These are phyloP conservation scores for Chrysanthemum makinoi DNA, from an alignment of 129 eudicot genomes.

Conservation along the genomic window DNA sequence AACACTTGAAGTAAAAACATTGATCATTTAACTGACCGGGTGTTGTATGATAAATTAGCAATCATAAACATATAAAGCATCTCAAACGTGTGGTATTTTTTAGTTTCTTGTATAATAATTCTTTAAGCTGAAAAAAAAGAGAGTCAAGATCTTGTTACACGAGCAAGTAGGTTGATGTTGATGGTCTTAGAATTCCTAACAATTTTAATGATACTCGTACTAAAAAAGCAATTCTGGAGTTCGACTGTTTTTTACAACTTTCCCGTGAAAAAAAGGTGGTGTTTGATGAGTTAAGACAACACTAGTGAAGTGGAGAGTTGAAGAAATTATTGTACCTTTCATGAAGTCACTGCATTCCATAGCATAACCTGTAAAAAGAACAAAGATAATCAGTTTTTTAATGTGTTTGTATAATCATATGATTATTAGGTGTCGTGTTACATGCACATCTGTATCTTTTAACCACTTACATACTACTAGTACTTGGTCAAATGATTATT, in stretches of 20 bases:
- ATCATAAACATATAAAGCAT: not conserved
- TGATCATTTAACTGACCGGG: too few species aligned
- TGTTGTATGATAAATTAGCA: too few species aligned
- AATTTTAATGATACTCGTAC: not conserved
- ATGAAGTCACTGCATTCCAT: conserved; percentile 98
- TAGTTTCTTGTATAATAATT: not conserved
- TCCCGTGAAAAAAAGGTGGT: conserved; percentile 5
- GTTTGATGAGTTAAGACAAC: too few species aligned
- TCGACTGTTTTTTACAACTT: not conserved
- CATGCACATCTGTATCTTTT: too few species aligned
- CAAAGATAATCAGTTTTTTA: not conserved
- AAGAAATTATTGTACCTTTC: conserved; percentile 57
- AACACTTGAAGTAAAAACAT: not conserved
- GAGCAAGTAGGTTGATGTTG: conserved; percentile 15
- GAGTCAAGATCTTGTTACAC: conserved; percentile 14
- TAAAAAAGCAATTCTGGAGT: not conserved
- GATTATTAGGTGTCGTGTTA: too few species aligned
- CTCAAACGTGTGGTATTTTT: not conserved
- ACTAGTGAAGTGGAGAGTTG: not conserved
- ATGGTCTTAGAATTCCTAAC: not conserved
- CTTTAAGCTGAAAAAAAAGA: not conserved
- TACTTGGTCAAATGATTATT: too few species aligned
- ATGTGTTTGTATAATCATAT: too few species aligned
- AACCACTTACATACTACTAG: too few species aligned
- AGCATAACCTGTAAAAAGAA: conserved; percentile 82